Base-by-base conservation (phyloP, 345 rosid species). In the Pistacia integerrima region DNA sequence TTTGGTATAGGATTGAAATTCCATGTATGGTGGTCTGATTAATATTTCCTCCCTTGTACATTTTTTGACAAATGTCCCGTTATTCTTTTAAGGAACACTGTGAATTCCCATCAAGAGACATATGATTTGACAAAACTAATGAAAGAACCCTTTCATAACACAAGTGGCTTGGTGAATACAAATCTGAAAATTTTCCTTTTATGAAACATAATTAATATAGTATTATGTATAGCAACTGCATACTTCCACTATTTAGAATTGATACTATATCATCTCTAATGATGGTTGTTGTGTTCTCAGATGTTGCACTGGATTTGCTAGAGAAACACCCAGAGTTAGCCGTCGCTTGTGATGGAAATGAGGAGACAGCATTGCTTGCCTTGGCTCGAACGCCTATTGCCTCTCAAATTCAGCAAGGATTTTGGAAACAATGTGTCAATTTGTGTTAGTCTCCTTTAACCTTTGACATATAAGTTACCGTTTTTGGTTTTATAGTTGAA, bases 321-420 rank as follows among this genome's bases (percentile, higher is more conserved):
- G 22, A 22, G 22, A 22, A 22, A 22, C 22, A 22, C 22, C 22
- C 22, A 22, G 22, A 22, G 22, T 22, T 22, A 22, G 22, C 22
- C 22, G 22, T 22, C 22, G 22, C 22, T 22, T 22, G 22, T 22
- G 22, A 22, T 22, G 22, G 22, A 22, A 22, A 22, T 22, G 22
- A 22, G 22, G 22, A 22, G 22, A 22, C 22, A 22, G 22, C 22
- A 22, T 22, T 22, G 22, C 22, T 74, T 51, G 74, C 74, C 44
- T 52, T 79, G 52, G 82, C 82, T 52, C 64, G 8, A 14, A 79
- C 67, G 78, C 55, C 70, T 22, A 22, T 22, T 22, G 22, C 22
- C 22, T 22, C 22, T 22, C 22, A 22, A 22, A 22, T 22, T 22
- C 22, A 22, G 22, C 22, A 22, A 22, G 22, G 22, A 22, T 22